Percentiles rank a stretch among this genome's conserved stretches.
Evolutionary conservation across 2,329 filamentous ascomycete species (phyloP).

Genomic region (Pseudogymnoascus destructans): DNA sequence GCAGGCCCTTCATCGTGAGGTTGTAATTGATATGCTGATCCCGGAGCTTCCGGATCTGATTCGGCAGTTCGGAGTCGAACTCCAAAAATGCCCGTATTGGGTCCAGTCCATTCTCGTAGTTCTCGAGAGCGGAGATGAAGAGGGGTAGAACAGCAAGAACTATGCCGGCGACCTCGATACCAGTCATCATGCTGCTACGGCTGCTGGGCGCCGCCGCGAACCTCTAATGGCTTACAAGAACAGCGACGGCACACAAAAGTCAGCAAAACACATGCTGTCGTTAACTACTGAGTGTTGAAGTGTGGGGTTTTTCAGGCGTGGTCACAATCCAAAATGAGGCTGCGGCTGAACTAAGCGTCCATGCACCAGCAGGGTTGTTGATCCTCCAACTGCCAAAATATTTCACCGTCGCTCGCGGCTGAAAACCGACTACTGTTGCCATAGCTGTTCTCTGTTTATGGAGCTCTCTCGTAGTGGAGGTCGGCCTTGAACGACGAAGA

Average conservation of each 20-base stretch:
- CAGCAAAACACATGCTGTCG: not conserved
- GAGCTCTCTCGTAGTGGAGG: not conserved
- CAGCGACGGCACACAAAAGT: not conserved
- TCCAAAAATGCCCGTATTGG: not conserved
- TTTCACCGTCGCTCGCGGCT: not conserved
- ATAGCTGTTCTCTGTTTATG: not conserved
- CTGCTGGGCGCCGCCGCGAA: not conserved
- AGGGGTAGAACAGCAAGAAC: slow-evolving; percentile 8
- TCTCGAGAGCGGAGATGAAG: slow-evolving; percentile 4
- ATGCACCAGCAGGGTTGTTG: slow-evolving; percentile 1
- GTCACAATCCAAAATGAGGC: not conserved
- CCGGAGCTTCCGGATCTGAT: not conserved
- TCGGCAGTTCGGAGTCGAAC: not conserved
- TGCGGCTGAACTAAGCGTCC: slow-evolving; percentile 3
- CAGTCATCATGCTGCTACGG: not conserved
- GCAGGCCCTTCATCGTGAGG: not conserved
- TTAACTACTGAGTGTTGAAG: not conserved
- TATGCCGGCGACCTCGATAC: not conserved
- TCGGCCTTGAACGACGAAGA: not conserved
- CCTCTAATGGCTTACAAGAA: not conserved
- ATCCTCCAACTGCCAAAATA: not conserved
- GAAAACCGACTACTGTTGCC: not conserved
- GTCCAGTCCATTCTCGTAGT: slow-evolving; percentile 1
- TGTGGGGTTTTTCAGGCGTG: not conserved
- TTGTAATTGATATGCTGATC: not conserved